Base-by-base conservation (phyloP, 805 yeast species). In the Ogataea pini region DNA sequence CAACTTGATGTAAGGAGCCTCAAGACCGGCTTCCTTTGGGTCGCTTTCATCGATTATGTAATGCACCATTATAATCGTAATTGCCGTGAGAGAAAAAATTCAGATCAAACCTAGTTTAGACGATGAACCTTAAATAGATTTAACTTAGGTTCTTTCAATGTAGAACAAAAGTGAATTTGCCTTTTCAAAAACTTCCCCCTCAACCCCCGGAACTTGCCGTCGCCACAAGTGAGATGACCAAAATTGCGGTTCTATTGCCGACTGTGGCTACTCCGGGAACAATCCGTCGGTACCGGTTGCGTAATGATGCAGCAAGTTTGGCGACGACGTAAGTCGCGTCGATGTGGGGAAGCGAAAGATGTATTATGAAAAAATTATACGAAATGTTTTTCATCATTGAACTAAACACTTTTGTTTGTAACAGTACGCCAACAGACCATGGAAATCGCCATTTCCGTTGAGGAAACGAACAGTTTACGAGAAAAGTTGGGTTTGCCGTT, bases 1-100 rank as follows among this genome's bases (percentile, higher is more conserved):
- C 1, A 77, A 60, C 49, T 76, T 72, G 43, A 75, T 49, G 60
- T 71, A 72, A 41, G 77, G 78, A 7, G 75, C 72, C 44, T 57
- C 55, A n/a, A 64, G 43, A 3, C 63, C 65, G 14, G 57, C 37
- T 31, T 65, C 53, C 44, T 62, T 51, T 38, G 74, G 72, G 47
- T 70, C 75, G 39, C 59, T 60, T 51, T 63, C 64, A 45, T 62
- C 63, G n/a, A 64, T 44, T n/a, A 63, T 43, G 44, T 59, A 60
- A 29, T 61, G 63, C 40, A 65, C 69, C 70, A 66, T 65, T 44
- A 46, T 18, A 31, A 20, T n/a, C 18, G 46, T n/a, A 31, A 38
- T 39, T 19, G 44, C 36, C 44, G 32, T 46, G 31, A 22, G 25
- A 22, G 25, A 22, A 6, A 6, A 6, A 22, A 22, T 8, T 22